A percentile compares a stretch with the other conserved stretches of the same genome.
These are phyloP conservation scores for Cryoendolithus antarcticus DNA, from an alignment of 2,329 filamentous ascomycete genomes.

Conservation along the genomic window DNA sequence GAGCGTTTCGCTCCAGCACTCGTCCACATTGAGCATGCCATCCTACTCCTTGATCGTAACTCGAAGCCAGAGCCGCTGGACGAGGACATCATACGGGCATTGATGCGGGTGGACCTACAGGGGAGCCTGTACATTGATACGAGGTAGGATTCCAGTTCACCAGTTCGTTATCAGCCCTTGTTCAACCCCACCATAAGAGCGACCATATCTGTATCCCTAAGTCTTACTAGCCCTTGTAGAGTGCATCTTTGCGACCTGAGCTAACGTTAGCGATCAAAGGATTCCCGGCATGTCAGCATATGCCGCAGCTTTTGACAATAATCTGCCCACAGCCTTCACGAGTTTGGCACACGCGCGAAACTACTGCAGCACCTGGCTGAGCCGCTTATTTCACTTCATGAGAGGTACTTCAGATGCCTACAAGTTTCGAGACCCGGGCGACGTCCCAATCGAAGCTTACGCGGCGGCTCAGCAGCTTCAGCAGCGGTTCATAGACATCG, in stretches of 20 bases:
- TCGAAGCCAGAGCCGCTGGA: conserved; percentile 5
- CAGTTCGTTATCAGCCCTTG: no score
- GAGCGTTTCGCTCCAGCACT: conserved; percentile 20
- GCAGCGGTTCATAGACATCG: conserved; percentile 14
- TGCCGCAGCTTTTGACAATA: conserved; percentile 15
- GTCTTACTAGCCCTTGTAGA: no score
- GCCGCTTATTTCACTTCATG: conserved; percentile 19
- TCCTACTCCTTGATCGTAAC: conserved; percentile 14
- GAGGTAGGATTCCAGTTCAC: not conserved
- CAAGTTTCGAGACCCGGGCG: conserved; percentile 14
- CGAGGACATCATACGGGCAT: conserved; percentile 11
- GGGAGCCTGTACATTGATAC: conserved; percentile 16
- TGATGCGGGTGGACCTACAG: conserved; percentile 21
- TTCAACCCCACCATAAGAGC: no score
- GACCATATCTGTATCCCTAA: no score
- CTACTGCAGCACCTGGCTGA: conserved; percentile 17
- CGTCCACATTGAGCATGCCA: conserved; percentile 21
- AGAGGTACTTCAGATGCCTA: conserved; percentile 16
- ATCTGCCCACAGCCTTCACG: conserved; percentile 14
- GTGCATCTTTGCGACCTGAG: no score
- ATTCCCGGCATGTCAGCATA: conserved; percentile 19
- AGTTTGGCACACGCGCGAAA: conserved; percentile 19
- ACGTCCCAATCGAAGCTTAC: conserved; percentile 15
- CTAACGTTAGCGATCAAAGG: not conserved
- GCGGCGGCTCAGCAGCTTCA: conserved; percentile 17